Evolutionary conservation across 495 filamentous ascomycete species (phyloP).

Genomic region (Trichoderma virens): DNA sequence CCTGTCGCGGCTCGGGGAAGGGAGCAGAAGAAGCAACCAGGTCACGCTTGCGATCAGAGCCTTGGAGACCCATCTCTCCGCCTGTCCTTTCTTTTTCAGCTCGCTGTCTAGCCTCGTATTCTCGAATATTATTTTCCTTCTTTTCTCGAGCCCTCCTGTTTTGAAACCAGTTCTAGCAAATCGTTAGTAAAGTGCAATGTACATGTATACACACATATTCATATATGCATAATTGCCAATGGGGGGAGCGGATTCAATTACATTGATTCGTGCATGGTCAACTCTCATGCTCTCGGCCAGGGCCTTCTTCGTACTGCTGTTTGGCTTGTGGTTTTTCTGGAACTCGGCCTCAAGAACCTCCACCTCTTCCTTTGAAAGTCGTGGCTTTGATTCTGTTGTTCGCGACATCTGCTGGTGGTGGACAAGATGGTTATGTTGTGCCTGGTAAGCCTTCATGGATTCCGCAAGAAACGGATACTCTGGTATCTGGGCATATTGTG

Average conservation of each 20-base stretch:
- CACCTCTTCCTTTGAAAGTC: slow-evolving; percentile 75
- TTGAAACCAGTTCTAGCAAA: slow-evolving; percentile 81
- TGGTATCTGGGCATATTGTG: slow-evolving; percentile 3
- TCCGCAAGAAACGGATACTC: slow-evolving; percentile 8
- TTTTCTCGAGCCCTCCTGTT: slow-evolving; percentile 80
- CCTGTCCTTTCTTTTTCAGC: slow-evolving; percentile 45
- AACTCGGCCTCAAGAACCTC: slow-evolving; percentile 70
- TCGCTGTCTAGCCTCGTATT: slow-evolving; percentile 46
- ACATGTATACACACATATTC: too few relatives aligned
- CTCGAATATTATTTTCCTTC: slow-evolving; percentile 64
- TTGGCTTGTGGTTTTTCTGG: slow-evolving; percentile 67
- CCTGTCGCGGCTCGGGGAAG: background rate
- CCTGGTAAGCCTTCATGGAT: slow-evolving; percentile 10
- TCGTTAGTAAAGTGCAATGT: slow-evolving; percentile 6
- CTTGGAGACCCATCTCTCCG: slow-evolving; percentile 28
- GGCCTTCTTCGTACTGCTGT: slow-evolving; percentile 64
- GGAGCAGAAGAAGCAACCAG: slow-evolving; percentile 7
- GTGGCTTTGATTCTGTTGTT: slow-evolving; percentile 48
- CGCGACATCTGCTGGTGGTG: slow-evolving; percentile 11
- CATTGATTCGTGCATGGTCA: slow-evolving; percentile 68
- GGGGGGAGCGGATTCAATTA: slow-evolving; percentile 33
- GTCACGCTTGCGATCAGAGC: slow-evolving; percentile 26
- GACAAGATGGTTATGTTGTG: slow-evolving; percentile 9
- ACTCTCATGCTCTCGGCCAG: slow-evolving; percentile 65
- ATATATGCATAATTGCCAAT: background rate